phyloP scores from a whole-genome alignment of 164 flowering plant species.

The Annona cherimola region DNA sequence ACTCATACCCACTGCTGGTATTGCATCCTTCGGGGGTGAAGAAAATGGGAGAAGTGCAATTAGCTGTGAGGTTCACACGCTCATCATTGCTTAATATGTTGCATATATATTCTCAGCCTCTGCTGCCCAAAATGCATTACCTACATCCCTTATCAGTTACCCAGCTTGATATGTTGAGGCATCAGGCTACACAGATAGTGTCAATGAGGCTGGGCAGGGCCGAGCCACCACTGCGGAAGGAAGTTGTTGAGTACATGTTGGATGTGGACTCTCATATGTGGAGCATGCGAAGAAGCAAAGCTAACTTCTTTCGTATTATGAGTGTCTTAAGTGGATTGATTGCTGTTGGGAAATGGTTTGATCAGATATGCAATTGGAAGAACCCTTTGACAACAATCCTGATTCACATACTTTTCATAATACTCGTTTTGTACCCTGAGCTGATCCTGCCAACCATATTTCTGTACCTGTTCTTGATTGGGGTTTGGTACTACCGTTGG shows the following conservation, averaged over 20 bases:
- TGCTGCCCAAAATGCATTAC: constrained; percentile 63
- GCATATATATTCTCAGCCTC: constrained; percentile 66
- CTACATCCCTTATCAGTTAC: constrained; percentile 55
- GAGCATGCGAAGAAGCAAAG: constrained; percentile 49
- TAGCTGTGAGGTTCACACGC: constrained; percentile 80
- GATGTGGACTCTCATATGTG: constrained; percentile 54
- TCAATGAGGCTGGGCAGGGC: constrained; percentile 69
- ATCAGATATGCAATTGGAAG: constrained; percentile 74
- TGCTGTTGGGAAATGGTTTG: constrained; percentile 71
- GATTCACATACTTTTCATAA: constrained; percentile 67
- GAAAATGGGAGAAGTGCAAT: constrained; percentile 78
- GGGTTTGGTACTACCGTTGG: constrained; percentile 28
- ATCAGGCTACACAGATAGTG: constrained; percentile 81
- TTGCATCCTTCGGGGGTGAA: constrained; percentile 68
- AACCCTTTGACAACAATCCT: constrained; percentile 80
- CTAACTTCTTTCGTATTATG: constrained; percentile 77
- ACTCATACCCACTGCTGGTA: constrained; percentile 46
- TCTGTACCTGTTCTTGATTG: constrained; percentile 74
- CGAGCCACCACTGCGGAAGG: constrained; percentile 77
- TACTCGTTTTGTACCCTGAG: constrained; percentile 74
- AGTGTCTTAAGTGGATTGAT: constrained; percentile 58
- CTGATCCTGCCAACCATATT: constrained; percentile 77
- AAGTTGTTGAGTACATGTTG: constrained; percentile 76
- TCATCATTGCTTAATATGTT: constrained; percentile 69
- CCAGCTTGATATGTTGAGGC: constrained; percentile 75